phyloP scores from a whole-genome alignment of 2,329 filamentous ascomycete genomes.

The Xylaria hypoxylon region DNA sequence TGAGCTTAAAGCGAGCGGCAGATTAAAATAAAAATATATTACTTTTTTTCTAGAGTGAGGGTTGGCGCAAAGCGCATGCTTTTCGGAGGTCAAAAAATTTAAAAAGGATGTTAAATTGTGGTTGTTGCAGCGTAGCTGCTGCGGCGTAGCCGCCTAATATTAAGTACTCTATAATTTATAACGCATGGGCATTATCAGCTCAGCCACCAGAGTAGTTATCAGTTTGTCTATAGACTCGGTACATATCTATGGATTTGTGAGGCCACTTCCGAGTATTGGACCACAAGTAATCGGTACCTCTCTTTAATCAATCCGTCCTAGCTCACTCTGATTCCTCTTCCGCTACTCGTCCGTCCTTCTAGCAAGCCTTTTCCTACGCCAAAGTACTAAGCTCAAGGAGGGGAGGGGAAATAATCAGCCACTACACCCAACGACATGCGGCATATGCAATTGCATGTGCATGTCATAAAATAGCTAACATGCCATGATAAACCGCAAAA shows the following conservation, averaged over 20 bases:
- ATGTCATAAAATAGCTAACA: slow-evolving; percentile 11
- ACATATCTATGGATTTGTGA: neutral
- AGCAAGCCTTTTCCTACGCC: neutral
- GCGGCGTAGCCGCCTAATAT: too few relatives aligned
- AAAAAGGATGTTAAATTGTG: too few relatives aligned
- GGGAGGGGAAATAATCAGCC: neutral
- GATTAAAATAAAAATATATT: too few relatives aligned
- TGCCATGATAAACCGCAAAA: slow-evolving; percentile 17
- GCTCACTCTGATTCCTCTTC: neutral
- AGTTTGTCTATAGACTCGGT: too few relatives aligned
- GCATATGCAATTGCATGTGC: slow-evolving; percentile 6
- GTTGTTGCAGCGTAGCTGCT: too few relatives aligned
- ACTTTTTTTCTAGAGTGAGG: too few relatives aligned
- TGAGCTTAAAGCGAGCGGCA: too few relatives aligned
- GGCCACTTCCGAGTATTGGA: neutral
- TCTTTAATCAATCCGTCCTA: neutral
- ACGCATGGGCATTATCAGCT: too few relatives aligned
- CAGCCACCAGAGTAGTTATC: too few relatives aligned
- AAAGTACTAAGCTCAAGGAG: neutral
- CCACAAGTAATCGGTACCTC: neutral
- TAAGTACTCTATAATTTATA: too few relatives aligned
- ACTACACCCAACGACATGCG: neutral
- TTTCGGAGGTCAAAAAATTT: too few relatives aligned
- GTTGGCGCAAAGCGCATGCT: too few relatives aligned
- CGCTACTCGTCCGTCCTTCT: neutral